Percentiles rank a stretch among this genome's conserved stretches.
Conservation (phyloP, 1,284 basidiomycete genomes). For the Ustilago loliicola region DNA sequence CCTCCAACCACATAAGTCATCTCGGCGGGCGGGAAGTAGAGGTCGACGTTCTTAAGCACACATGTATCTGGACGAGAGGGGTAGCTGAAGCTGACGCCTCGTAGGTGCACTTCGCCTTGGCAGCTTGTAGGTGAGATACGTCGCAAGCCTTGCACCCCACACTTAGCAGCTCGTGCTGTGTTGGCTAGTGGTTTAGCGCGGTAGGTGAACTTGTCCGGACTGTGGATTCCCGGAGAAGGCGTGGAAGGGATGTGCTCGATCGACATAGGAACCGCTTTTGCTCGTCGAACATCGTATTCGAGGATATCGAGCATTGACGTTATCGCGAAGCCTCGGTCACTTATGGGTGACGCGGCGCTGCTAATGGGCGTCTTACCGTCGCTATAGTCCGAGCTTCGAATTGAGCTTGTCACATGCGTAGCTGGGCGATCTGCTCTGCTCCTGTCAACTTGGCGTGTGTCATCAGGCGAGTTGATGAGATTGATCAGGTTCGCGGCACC, state of each 20-base stretch:
- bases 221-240: slow-evolving; percentile 15
- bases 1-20: slow-evolving; percentile 93
- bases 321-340: background rate
- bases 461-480: slow-evolving; percentile 73
- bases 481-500: slow-evolving; percentile 81
- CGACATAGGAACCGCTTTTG: slow-evolving; percentile 52
- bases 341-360: background rate
- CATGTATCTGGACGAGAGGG: slow-evolving; percentile 80
- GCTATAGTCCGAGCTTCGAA: slow-evolving; percentile 21
- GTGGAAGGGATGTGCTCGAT: slow-evolving; percentile 46
- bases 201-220: slow-evolving; percentile 27
- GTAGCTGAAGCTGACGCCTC: slow-evolving; percentile 84
- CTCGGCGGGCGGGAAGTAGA: slow-evolving; percentile 84
- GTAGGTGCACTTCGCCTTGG: slow-evolving; percentile 82
- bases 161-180: background rate
- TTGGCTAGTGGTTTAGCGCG: slow-evolving; percentile 1
- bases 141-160: slow-evolving; percentile 39
- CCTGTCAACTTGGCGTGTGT: background rate
- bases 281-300: slow-evolving; percentile 34
- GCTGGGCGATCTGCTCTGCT: background rate
- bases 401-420: slow-evolving; percentile 10
- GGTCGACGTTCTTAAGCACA: slow-evolving; percentile 77
- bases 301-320: slow-evolving; percentile 20
- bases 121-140: slow-evolving; percentile 60
- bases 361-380: slow-evolving; percentile 17